These are phyloP conservation scores for Diversispora epigaea DNA, from an alignment of 192 early-diverging fungal genomes.

Conservation along the genomic window DNA sequence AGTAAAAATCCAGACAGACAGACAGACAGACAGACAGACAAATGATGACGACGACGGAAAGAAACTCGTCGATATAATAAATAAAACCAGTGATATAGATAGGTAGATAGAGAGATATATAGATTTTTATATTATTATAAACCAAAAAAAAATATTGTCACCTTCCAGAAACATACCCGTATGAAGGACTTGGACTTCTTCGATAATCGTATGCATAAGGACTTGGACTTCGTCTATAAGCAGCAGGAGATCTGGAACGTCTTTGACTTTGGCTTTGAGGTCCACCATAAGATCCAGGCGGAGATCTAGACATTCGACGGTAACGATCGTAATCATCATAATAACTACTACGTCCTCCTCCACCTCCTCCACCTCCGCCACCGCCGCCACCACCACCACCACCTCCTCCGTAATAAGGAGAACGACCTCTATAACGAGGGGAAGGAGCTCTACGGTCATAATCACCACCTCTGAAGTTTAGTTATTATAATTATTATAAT, in stretches of 20 bases:
- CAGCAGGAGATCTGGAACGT: conserved; percentile 22
- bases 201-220: conserved; percentile 24
- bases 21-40: too few species aligned
- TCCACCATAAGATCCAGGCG: conserved; percentile 39
- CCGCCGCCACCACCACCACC: conserved; percentile 40
- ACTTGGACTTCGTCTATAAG: conserved; percentile 23
- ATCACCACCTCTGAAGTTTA: conserved; percentile 35
- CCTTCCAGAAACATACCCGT: conserved; percentile 32
- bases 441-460: conserved; percentile 44
- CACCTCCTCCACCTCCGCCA: conserved; percentile 31
- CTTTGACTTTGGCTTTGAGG: conserved; percentile 13
- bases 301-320: conserved; percentile 46
- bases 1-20: too few species aligned
- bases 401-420: conserved; percentile 40
- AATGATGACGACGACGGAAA: too few species aligned
- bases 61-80: background rate
- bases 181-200: conserved; percentile 31
- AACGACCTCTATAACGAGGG: conserved; percentile 39
- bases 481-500: background rate
- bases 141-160: conserved; percentile 5
- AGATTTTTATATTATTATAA: too few species aligned
- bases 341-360: conserved; percentile 33
- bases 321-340: conserved; percentile 41
- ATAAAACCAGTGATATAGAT: conserved; percentile 1
- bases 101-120: background rate